These are phyloP conservation scores for Oryza rufipogon DNA, from an alignment of 176 grass and related monocot genomes.

Conservation along the genomic window DNA sequence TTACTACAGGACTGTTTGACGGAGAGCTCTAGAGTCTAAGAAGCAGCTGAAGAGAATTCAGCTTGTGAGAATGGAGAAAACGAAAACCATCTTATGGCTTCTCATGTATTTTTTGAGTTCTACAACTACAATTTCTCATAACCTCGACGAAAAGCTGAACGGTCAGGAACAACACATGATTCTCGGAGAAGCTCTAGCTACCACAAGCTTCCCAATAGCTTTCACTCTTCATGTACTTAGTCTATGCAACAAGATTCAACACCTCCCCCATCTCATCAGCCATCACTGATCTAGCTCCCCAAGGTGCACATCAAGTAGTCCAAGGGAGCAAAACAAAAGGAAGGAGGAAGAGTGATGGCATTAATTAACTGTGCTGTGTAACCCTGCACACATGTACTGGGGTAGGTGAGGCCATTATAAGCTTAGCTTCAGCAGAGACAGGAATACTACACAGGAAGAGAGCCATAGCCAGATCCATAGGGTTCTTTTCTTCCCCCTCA, in stretches of 20 bases:
- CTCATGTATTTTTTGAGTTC: too few species aligned
- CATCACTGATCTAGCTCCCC: neutral
- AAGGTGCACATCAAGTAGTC: slow-evolving; percentile 29
- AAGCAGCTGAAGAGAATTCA: too few species aligned
- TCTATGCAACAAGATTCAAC: slow-evolving; percentile 3
- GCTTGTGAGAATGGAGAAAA: too few species aligned
- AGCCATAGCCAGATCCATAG: slow-evolving; percentile 42
- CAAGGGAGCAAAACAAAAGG: slow-evolving; percentile 57
- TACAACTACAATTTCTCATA: too few species aligned
- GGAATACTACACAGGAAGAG: neutral
- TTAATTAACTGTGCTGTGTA: slow-evolving; percentile 53
- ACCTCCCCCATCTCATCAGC: slow-evolving; percentile 1
- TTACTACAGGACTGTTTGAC: neutral
- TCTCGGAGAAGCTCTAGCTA: too few species aligned
- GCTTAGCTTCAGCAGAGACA: slow-evolving; percentile 4
- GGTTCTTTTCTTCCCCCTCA: slow-evolving; percentile 33
- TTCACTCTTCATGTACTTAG: too few species aligned
- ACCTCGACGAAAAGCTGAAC: too few species aligned
- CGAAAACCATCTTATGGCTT: too few species aligned
- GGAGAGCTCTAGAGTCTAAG: too few species aligned
- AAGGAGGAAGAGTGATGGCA: slow-evolving; percentile 27
- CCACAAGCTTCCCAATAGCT: too few species aligned
- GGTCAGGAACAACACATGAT: too few species aligned
- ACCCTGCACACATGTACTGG: slow-evolving; percentile 11
- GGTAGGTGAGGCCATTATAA: slow-evolving; percentile 59